Evolutionary conservation across 148 eudicot genomes (phyloP), one percentile per base, ranked within the genome.

Genomic region (Rhododendron griersonianum): DNA sequence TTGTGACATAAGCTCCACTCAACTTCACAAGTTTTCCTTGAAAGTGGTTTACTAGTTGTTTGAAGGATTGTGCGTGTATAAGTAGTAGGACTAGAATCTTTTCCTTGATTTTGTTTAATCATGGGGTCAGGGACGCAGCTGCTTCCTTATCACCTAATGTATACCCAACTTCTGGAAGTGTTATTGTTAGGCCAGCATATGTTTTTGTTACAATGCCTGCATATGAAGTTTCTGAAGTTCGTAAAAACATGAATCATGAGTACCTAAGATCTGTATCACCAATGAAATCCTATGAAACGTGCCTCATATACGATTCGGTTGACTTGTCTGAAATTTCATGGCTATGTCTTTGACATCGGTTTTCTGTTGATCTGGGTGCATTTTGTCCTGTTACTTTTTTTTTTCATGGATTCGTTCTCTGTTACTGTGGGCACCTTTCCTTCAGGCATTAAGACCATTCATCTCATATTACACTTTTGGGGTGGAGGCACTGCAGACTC

Each of bases 361-460:
- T 81, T 53, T 55, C 35, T 53, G 67, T 51, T 11, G 35, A 69
- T 28, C 7, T 14, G 61, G 25, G 63, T 77, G 35, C 75, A 75
- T 80, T 18, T n/a, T 63, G 55, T n/a, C 55, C 44, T 47, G 48
- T 61, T 61, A 5, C 14, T 14, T 76, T 69, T 69, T 69, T 11
- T 69, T 69, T 23, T 9, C 85, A 23, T 4, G 73, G 11, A 10
- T 74, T 73, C 51, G 18, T 39, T 35, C 59, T 83, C 14, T 25
- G 23, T 55, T 84, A 33, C 39, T 80, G 35, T 18, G 57, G 83
- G 39, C 50, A 15, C 59, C 35, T 69, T 83, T 67, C 63, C 78
- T 78, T 79, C 93, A 95, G 96, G 96, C 98, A 59, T 84, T 81
- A 15, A 92, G 99, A 88, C 95, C 98, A 84, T 97, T 94, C 91